Conservation (phyloP, 805 yeast genomes). For the Zygoascus ofunaensis region DNA sequence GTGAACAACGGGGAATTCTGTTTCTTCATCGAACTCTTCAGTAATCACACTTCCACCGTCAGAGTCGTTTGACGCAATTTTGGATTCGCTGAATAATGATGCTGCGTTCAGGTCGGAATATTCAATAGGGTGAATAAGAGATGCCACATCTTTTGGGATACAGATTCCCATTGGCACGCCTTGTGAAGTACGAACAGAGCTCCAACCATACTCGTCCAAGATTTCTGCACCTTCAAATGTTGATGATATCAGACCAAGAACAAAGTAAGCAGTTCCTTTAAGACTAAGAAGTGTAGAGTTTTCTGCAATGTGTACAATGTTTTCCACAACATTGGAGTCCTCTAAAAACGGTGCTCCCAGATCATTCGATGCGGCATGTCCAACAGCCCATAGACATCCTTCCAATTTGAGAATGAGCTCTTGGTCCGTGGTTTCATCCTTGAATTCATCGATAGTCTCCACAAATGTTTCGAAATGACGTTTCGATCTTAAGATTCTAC, state of each 20-base stretch:
- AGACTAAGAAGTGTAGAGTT: slow-evolving; percentile 47
- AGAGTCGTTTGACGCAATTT: not conserved
- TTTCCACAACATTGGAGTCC: slow-evolving; percentile 41
- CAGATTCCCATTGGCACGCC: slow-evolving; percentile 35
- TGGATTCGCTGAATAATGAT: not conserved
- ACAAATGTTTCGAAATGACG: slow-evolving; percentile 32
- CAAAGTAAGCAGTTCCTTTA: slow-evolving; percentile 69
- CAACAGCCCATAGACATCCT: slow-evolving; percentile 80
- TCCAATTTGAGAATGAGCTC: slow-evolving; percentile 43
- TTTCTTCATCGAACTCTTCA: slow-evolving; percentile 6
- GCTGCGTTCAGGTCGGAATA: not conserved
- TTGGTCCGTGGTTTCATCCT: slow-evolving; percentile 24
- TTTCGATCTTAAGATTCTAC: slow-evolving; percentile 45
- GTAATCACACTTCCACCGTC: not conserved
- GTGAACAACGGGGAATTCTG: slow-evolving; percentile 16
- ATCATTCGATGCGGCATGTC: slow-evolving; percentile 66
- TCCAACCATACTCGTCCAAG: slow-evolving; percentile 76
- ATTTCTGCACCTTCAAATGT: slow-evolving; percentile 78
- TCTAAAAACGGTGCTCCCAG: slow-evolving; percentile 58
- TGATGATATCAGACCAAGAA: slow-evolving; percentile 61
- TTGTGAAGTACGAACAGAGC: slow-evolving; percentile 36
- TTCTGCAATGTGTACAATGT: slow-evolving; percentile 44
- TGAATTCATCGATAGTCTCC: slow-evolving; percentile 21
- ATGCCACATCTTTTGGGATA: slow-evolving; percentile 28
- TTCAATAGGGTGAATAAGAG: slow-evolving; percentile 15